phyloP scores from a whole-genome alignment of 257 asterid genomes.

The Ophiorrhiza pumila region DNA sequence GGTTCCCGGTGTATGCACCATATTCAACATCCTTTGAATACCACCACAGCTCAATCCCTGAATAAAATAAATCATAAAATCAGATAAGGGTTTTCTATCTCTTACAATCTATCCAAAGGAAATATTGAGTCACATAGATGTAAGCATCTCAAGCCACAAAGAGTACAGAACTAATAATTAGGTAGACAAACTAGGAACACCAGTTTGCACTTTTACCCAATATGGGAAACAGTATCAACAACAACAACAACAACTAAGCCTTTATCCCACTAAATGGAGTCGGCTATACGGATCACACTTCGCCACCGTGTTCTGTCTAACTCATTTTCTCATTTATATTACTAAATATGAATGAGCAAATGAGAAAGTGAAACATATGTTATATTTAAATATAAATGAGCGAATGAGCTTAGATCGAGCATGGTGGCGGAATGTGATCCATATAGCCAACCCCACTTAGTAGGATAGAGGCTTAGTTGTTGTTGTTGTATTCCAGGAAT shows the following conservation, averaged over 20 bases:
- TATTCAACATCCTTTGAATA: slow-evolving; percentile 60
- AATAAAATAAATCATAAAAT: slow-evolving; percentile 5
- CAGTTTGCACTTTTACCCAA: not conserved
- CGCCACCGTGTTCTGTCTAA: not conserved
- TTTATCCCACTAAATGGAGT: not conserved
- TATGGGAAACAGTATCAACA: too few relatives aligned
- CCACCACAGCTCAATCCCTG: slow-evolving; percentile 71
- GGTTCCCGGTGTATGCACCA: slow-evolving; percentile 57
- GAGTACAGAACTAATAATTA: not conserved
- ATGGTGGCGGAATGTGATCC: too few relatives aligned
- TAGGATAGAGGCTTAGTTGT: too few relatives aligned
- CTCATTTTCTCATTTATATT: too few relatives aligned
- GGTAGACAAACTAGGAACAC: not conserved
- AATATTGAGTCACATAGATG: not conserved
- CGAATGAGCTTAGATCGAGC: too few relatives aligned
- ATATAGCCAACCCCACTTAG: too few relatives aligned
- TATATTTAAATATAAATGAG: too few relatives aligned
- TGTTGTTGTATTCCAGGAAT: not conserved
- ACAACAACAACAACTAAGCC: not conserved
- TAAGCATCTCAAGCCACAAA: not conserved
- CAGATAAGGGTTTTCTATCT: not conserved
- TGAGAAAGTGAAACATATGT: too few relatives aligned
- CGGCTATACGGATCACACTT: not conserved
- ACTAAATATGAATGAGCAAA: too few relatives aligned
- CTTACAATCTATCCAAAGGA: not conserved